These are phyloP conservation scores for Hypoxylon sp. DNA, from an alignment of 2,329 filamentous ascomycete genomes.

Conservation along the genomic window DNA sequence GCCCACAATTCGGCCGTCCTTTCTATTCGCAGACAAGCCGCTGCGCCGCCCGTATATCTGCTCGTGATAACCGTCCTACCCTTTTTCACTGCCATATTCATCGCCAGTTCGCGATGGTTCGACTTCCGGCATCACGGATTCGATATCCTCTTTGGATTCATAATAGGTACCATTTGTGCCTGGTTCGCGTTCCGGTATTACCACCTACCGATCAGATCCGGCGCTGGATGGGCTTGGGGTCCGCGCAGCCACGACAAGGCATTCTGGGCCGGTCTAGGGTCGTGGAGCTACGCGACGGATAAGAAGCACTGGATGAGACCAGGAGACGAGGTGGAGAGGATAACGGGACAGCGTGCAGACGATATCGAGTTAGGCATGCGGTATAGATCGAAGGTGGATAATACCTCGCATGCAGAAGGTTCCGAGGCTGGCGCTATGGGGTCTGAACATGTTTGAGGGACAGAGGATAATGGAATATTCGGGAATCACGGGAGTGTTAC, in stretches of 20 bases:
- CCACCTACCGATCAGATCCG: constrained; percentile 82
- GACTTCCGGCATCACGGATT: constrained; percentile 94
- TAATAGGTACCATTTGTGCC: constrained; percentile 80
- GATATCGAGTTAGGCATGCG: constrained; percentile 54
- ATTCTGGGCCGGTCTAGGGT: constrained; percentile 82
- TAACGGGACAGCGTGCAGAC: constrained; percentile 37
- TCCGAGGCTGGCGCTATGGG: constrained; percentile 14
- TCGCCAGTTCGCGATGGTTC: constrained; percentile 87
- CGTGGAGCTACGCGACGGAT: constrained; percentile 68
- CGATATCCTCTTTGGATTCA: constrained; percentile 87
- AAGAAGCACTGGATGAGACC: constrained; percentile 53
- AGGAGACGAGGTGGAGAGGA: constrained; percentile 46
- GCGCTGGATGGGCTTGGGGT: constrained; percentile 92
- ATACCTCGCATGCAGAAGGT: constrained; percentile 27
- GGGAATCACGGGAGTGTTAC: constrained; percentile 11
- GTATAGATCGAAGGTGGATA: constrained; percentile 41
- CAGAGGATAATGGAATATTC: not conserved
- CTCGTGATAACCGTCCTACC: constrained; percentile 79
- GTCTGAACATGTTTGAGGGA: constrained; percentile 24
- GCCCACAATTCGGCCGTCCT: constrained; percentile 59
- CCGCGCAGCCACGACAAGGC: constrained; percentile 79
- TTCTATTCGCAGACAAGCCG: constrained; percentile 78
- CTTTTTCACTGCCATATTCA: constrained; percentile 82
- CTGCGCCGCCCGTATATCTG: constrained; percentile 86
- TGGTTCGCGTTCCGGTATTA: constrained; percentile 88